A percentile compares a stretch with the other conserved stretches of the same genome.
Conservation (phyloP, 2,329 filamentous ascomycete species). For the Aschersonia sp. region DNA sequence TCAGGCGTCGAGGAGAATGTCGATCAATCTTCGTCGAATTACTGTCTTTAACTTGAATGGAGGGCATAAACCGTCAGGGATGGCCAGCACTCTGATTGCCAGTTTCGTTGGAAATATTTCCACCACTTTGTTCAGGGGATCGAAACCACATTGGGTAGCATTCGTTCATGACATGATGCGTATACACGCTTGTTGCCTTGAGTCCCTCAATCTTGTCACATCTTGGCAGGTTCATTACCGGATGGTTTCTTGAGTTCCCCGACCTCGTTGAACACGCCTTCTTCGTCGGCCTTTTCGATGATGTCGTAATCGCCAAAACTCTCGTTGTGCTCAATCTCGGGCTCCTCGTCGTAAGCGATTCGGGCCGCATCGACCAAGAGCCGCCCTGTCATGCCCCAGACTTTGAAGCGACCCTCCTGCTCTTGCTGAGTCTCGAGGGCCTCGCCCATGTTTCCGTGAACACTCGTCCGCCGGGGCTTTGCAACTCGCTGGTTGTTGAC, state of each 20-base stretch:
- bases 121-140: too few relatives aligned
- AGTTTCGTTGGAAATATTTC: too few relatives aligned
- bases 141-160: too few relatives aligned
- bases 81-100: too few relatives aligned
- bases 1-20: too few relatives aligned
- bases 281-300: slow-evolving; percentile 28
- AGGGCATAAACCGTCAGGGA: too few relatives aligned
- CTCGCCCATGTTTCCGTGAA: slow-evolving; percentile 27
- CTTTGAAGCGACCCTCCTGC: slow-evolving; percentile 52
- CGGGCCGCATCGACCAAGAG: slow-evolving; percentile 80
- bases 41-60: too few relatives aligned
- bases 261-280: slow-evolving; percentile 32
- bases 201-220: slow-evolving; percentile 9
- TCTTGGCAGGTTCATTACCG: slow-evolving; percentile 16
- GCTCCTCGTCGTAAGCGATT: slow-evolving; percentile 68
- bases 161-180: too few relatives aligned
- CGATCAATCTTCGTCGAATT: too few relatives aligned
- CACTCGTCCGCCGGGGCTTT: slow-evolving; percentile 32
- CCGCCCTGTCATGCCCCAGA: slow-evolving; percentile 90
- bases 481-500: slow-evolving; percentile 56
- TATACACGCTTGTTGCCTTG: not conserved
- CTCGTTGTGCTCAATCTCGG: slow-evolving; percentile 61
- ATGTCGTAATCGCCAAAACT: slow-evolving; percentile 38
- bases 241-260: slow-evolving; percentile 13
- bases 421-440: slow-evolving; percentile 32